phyloP scores from a whole-genome alignment of 768 basidiomycete genomes.

The Ramaria rubella region DNA sequence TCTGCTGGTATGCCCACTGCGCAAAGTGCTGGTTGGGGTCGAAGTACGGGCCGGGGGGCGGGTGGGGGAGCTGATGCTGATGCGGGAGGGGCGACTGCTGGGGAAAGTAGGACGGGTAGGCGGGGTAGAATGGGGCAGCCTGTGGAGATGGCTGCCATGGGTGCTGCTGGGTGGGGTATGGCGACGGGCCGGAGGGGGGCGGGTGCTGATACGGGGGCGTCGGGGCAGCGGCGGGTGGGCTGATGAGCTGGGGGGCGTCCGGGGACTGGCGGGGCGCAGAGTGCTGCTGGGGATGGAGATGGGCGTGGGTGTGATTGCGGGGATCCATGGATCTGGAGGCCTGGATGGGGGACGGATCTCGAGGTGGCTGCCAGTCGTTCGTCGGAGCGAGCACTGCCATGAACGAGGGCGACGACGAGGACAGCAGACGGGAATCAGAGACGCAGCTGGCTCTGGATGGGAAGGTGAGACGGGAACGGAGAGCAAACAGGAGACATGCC shows the following conservation, averaged over 20 bases:
- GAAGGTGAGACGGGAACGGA: background rate
- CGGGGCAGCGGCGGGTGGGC: conserved; percentile 46
- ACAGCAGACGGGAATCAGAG: background rate
- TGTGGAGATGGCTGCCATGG: conserved; percentile 51
- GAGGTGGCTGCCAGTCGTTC: conserved; percentile 65
- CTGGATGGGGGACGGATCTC: conserved; percentile 30
- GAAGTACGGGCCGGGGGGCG: conserved; percentile 55
- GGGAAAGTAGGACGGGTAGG: conserved; percentile 70
- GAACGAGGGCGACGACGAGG: conserved; percentile 14
- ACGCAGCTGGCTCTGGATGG: background rate
- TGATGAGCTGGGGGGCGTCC: conserved; percentile 30
- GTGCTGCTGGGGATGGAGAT: conserved; percentile 16
- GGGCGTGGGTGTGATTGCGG: background rate
- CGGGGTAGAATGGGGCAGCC: conserved; percentile 56
- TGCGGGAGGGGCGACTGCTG: conserved; percentile 69
- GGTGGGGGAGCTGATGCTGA: conserved; percentile 28
- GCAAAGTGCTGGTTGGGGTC: conserved; percentile 75
- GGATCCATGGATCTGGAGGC: background rate
- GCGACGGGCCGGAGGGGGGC: conserved; percentile 23
- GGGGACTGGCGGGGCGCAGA: conserved; percentile 10
- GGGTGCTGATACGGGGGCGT: conserved; percentile 52
- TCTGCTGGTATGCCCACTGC: conserved; percentile 88
- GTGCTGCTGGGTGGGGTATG: conserved; percentile 17
- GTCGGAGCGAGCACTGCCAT: conserved; percentile 78
- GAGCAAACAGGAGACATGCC: background rate